These are phyloP conservation scores for Secale cereale DNA, from an alignment of 176 grass and related monocot genomes.

Conservation along the genomic window DNA sequence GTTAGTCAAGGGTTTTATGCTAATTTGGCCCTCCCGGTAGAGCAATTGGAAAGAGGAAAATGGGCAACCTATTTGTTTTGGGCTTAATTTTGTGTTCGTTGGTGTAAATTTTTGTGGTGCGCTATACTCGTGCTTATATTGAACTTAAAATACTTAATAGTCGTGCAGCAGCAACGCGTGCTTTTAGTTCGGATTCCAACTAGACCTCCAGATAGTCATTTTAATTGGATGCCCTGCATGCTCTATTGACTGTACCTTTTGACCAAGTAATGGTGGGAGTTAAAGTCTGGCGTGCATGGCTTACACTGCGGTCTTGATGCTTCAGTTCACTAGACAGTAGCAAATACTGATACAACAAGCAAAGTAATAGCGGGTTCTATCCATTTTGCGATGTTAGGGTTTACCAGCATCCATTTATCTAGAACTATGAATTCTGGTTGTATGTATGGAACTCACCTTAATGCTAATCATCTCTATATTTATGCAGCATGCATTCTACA, in stretches of 20 bases:
- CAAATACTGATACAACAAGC: not conserved
- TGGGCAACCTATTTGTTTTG: not conserved
- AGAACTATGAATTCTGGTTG: not conserved
- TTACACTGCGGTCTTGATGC: not conserved
- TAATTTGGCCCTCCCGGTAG: not conserved
- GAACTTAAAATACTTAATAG: not conserved
- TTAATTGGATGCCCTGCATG: not conserved
- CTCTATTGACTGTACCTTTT: not conserved
- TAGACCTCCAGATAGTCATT: not conserved
- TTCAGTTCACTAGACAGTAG: not conserved
- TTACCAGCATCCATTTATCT: not conserved
- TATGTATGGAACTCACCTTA: not conserved
- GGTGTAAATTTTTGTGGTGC: not conserved
- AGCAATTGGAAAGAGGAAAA: not conserved
- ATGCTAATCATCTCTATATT: constrained; percentile 16
- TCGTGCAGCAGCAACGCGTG: not conserved
- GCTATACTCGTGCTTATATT: not conserved
- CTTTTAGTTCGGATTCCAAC: not conserved
- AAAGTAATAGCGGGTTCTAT: not conserved
- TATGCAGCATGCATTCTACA: constrained; percentile 66
- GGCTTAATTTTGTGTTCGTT: not conserved
- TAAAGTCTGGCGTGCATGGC: not conserved
- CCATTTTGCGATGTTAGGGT: not conserved
- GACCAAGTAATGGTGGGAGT: not conserved
- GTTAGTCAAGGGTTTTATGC: not conserved